These are phyloP conservation scores for Eucalyptus melliodora DNA, from an alignment of 345 rosid species.

Conservation along the genomic window DNA sequence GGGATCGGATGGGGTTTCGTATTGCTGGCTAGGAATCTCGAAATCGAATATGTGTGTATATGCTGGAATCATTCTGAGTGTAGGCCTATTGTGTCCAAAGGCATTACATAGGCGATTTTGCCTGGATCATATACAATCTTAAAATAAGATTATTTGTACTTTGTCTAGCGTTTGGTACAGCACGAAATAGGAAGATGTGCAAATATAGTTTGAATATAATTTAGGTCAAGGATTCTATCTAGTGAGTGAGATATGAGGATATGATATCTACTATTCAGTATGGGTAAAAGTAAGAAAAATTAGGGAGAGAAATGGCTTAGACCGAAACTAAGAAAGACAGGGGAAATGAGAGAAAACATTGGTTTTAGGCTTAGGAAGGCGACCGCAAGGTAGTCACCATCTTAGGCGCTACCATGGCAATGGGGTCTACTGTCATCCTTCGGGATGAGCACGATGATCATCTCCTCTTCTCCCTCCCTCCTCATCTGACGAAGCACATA, in stretches of 20 bases:
- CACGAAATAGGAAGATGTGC: background rate
- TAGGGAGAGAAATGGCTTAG: background rate
- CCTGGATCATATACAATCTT: rapidly evolving
- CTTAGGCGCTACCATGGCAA: background rate
- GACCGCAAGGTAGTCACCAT: rapidly evolving
- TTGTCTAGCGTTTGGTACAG: rapidly evolving
- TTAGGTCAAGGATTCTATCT: no score
- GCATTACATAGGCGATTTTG: background rate
- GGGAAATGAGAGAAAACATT: background rate
- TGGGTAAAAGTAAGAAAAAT: background rate
- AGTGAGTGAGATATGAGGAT: background rate
- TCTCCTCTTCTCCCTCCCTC: background rate
- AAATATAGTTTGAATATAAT: background rate
- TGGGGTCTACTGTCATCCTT: rapidly evolving
- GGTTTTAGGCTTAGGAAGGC: no score
- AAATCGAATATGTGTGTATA: background rate
- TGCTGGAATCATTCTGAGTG: background rate
- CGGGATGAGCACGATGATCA: background rate
- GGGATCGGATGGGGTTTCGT: background rate
- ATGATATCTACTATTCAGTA: background rate
- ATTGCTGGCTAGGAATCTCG: background rate
- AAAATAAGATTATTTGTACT: background rate
- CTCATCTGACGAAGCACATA: background rate
- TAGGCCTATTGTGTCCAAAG: background rate
- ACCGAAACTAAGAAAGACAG: background rate